phyloP scores from a whole-genome alignment of 495 filamentous ascomycete species.

The Aspergillus diversus region DNA sequence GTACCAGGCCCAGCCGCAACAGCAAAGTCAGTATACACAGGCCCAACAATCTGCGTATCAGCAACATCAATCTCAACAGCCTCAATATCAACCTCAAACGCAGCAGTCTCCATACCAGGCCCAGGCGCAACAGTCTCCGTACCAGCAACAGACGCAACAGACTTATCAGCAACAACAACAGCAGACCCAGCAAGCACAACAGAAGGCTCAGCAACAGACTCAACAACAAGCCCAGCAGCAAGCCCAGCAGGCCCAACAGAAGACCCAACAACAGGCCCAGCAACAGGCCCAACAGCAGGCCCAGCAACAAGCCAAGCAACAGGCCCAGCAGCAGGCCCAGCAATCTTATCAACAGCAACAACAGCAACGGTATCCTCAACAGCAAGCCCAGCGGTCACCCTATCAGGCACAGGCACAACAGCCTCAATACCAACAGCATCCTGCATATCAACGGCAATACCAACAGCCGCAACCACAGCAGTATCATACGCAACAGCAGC shows the following conservation, averaged over 20 bases:
- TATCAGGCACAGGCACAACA: conserved; percentile 34
- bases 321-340: conserved; percentile 10
- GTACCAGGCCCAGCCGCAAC: conserved; percentile 16
- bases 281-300: conserved; percentile 36
- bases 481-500: conserved; percentile 26
- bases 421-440: conserved; percentile 29
- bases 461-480: conserved; percentile 30
- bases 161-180: conserved; percentile 29
- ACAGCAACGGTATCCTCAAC: conserved; percentile 34
- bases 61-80: conserved; percentile 19
- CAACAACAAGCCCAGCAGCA: conserved; percentile 19
- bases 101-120: conserved; percentile 17
- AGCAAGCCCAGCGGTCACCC: conserved; percentile 38
- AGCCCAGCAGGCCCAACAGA: conserved; percentile 31
- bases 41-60: conserved; percentile 7
- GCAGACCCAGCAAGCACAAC: conserved; percentile 14
- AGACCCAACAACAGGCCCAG: conserved; percentile 31
- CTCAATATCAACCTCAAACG: conserved; percentile 16
- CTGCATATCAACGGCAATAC: conserved; percentile 28
- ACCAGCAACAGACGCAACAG: conserved; percentile 28
- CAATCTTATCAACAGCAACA: conserved; percentile 31
- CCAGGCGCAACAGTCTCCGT: conserved; percentile 22
- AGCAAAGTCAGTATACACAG: conserved; percentile 20
- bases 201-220: conserved; percentile 14
- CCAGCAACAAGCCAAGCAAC: conserved; percentile 29